Evolutionary conservation across 495 filamentous ascomycete species (phyloP).

Genomic region (Aspergillus mulundensis): DNA sequence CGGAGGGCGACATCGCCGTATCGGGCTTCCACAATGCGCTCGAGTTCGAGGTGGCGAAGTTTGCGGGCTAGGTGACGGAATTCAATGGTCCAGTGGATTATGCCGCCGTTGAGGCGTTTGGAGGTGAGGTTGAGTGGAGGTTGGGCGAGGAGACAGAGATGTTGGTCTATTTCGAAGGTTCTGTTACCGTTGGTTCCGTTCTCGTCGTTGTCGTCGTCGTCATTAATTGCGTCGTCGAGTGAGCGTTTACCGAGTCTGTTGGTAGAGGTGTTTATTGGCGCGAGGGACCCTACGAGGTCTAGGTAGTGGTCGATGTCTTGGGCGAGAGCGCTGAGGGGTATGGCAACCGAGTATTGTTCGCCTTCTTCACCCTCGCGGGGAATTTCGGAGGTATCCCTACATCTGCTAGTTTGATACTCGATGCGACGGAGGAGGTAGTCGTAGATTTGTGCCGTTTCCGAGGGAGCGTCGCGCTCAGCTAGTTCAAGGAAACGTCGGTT

Average conservation of each 20-base stretch:
- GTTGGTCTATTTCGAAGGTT: slow-evolving; percentile 60
- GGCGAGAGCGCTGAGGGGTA: slow-evolving; percentile 34
- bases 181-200: slow-evolving; percentile 29
- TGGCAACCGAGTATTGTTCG: slow-evolving; percentile 34
- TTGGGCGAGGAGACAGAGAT: slow-evolving; percentile 71
- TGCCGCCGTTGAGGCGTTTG: slow-evolving; percentile 45
- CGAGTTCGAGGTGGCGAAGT: slow-evolving; percentile 69
- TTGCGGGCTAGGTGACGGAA: slow-evolving; percentile 64
- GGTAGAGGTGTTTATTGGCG: slow-evolving; percentile 25
- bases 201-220: slow-evolving; percentile 19
- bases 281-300: slow-evolving; percentile 38
- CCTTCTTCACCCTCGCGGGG: slow-evolving; percentile 51
- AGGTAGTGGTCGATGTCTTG: slow-evolving; percentile 38
- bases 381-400: slow-evolving; percentile 57
- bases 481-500: slow-evolving; percentile 67
- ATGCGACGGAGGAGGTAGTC: slow-evolving; percentile 62
- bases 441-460: slow-evolving; percentile 67
- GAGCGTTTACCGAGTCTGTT: slow-evolving; percentile 33
- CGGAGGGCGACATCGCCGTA: slow-evolving; percentile 74
- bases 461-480: slow-evolving; percentile 50
- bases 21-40: slow-evolving; percentile 67
- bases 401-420: slow-evolving; percentile 64
- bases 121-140: slow-evolving; percentile 61
- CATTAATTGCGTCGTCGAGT: slow-evolving; percentile 39
- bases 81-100: slow-evolving; percentile 74